These are phyloP conservation scores for Serendipita sp. DNA, from an alignment of 768 basidiomycete genomes.

Conservation along the genomic window DNA sequence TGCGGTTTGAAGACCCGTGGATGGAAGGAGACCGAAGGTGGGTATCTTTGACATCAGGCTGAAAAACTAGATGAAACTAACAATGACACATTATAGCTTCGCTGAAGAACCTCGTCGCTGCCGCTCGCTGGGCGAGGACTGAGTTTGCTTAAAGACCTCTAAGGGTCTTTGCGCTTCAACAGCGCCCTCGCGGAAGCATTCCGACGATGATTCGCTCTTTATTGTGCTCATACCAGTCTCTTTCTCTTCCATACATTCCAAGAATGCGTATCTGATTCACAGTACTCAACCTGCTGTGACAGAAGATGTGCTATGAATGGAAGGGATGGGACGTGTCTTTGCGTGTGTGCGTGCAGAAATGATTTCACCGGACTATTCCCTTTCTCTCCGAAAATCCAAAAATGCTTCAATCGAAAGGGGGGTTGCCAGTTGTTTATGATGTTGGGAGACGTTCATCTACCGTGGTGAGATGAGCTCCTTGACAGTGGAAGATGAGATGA, in stretches of 20 bases:
- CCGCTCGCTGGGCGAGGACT: slow-evolving; percentile 84
- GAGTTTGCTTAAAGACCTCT: slow-evolving; percentile 45
- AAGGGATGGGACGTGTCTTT: neutral
- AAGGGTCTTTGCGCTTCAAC: slow-evolving; percentile 61
- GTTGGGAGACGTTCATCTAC: neutral
- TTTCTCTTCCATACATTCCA: neutral
- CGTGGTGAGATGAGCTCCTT: neutral
- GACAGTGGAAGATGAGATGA: neutral
- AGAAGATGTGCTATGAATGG: neutral
- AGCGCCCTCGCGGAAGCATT: slow-evolving; percentile 35
- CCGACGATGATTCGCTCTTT: neutral
- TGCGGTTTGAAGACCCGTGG: slow-evolving; percentile 98
- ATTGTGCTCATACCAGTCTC: neutral
- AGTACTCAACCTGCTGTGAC: neutral
- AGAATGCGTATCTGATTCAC: neutral
- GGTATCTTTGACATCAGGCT: slow-evolving; percentile 6
- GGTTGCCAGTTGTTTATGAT: neutral
- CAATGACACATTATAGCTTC: slow-evolving; percentile 31
- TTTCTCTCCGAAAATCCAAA: neutral
- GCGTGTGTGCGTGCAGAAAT: neutral
- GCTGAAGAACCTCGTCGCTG: slow-evolving; percentile 70
- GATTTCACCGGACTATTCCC: neutral
- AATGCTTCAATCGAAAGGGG: slow-evolving; percentile 1
- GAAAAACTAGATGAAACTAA: neutral
- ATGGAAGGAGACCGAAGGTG: slow-evolving; percentile 91